Conservation (phyloP, 768 basidiomycete species). For the Boletus bicolor region DNA sequence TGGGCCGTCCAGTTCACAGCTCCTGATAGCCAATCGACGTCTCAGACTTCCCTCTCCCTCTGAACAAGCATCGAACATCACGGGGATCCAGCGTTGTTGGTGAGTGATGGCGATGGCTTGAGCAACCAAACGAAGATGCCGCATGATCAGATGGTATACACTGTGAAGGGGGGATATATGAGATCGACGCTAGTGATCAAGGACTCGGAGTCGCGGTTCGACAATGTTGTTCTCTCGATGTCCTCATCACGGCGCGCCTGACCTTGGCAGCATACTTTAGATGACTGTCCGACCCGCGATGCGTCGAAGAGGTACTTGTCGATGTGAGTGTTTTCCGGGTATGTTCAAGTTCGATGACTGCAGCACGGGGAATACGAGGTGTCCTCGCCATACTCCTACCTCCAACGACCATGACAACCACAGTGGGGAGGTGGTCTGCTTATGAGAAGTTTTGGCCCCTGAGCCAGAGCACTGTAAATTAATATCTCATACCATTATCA, state of each 20-base stretch:
- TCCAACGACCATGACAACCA: background rate
- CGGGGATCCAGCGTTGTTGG: background rate
- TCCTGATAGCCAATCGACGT: background rate
- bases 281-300: background rate
- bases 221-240: background rate
- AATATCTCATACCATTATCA: background rate
- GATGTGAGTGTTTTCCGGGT: background rate
- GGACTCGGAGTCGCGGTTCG: background rate
- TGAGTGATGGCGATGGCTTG: background rate
- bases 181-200: no score
- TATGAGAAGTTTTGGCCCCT: background rate
- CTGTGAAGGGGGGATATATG: no score
- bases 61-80: background rate
- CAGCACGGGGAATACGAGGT: background rate
- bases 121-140: background rate
- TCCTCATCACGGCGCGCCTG: background rate
- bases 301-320: background rate
- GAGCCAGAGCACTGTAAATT: background rate
- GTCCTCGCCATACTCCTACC: background rate
- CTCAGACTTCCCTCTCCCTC: background rate
- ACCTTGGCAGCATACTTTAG: background rate
- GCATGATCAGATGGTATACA: background rate
- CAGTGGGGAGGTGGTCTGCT: background rate
- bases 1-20: background rate
- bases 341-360: background rate